Evolutionary conservation across 2,329 filamentous ascomycete species (phyloP).

Genomic region (Colletotrichum tropicicola): DNA sequence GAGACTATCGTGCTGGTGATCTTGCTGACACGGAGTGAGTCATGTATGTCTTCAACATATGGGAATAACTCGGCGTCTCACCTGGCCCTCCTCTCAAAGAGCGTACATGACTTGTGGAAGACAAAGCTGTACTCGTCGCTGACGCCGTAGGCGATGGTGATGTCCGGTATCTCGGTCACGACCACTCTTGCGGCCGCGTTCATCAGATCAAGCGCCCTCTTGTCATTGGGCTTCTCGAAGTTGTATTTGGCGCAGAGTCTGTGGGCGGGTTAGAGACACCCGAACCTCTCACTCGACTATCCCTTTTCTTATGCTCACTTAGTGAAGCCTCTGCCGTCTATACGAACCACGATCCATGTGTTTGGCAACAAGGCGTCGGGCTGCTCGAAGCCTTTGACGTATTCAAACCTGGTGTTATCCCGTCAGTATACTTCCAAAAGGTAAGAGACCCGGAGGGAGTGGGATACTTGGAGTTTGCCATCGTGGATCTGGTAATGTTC

Average conservation of each 20-base stretch:
- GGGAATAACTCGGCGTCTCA: constrained; percentile 47
- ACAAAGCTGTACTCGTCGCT: constrained; percentile 97
- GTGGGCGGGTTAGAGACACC: background rate
- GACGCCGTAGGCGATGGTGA: constrained; percentile 89
- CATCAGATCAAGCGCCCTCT: constrained; percentile 89
- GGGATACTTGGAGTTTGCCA: constrained; percentile 67
- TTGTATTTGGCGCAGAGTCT: constrained; percentile 85
- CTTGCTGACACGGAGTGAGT: constrained; percentile 67
- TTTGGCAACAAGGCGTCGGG: constrained; percentile 83
- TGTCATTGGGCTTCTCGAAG: constrained; percentile 94
- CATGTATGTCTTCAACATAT: background rate
- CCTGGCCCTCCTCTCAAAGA: constrained; percentile 89
- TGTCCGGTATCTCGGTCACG: constrained; percentile 83
- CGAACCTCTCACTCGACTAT: background rate
- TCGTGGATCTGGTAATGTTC: constrained; percentile 40
- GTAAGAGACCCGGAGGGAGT: background rate
- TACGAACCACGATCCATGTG: constrained; percentile 94
- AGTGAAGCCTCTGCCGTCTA: constrained; percentile 94
- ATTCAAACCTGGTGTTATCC: constrained; percentile 76
- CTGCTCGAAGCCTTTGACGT: constrained; percentile 90
- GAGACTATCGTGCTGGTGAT: constrained; percentile 90
- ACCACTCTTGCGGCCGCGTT: constrained; percentile 90
- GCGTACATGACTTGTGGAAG: constrained; percentile 80
- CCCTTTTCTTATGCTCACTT: constrained; percentile 67
- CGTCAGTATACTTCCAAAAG: background rate